phyloP scores from a whole-genome alignment of 2,329 filamentous ascomycete species.

The Neofusicoccum sp. region DNA sequence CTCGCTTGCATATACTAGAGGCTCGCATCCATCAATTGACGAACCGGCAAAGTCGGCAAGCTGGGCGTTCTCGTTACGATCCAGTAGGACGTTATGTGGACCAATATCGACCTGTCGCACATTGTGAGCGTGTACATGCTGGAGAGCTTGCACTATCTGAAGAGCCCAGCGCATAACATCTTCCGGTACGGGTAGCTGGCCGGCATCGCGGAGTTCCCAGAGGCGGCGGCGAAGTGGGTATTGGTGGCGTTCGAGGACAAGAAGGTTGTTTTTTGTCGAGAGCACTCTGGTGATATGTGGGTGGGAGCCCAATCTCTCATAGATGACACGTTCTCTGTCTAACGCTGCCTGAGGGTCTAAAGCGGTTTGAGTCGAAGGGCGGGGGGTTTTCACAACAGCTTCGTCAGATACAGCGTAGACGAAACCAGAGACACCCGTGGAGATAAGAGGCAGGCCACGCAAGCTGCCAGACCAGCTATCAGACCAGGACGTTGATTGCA shows the following conservation, averaged over 20 bases:
- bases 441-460: constrained; percentile 10
- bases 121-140: constrained; percentile 23
- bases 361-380: not conserved
- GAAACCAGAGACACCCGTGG: constrained; percentile 13
- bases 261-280: not conserved
- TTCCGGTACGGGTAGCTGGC: not conserved
- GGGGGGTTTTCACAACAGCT: constrained; percentile 12
- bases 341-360: constrained; percentile 8
- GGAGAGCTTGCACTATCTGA: constrained; percentile 24
- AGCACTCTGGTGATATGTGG: constrained; percentile 15
- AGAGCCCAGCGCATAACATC: constrained; percentile 24
- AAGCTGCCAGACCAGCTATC: not conserved
- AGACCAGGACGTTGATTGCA: not conserved
- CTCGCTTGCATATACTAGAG: constrained; percentile 6
- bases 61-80: constrained; percentile 24
- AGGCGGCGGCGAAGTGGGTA: constrained; percentile 20
- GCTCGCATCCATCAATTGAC: constrained; percentile 26
- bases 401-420: constrained; percentile 17
- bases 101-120: constrained; percentile 27
- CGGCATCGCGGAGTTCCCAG: constrained; percentile 14
- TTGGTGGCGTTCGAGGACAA: constrained; percentile 17
- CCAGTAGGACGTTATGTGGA: constrained; percentile 26
- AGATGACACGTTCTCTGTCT: constrained; percentile 18
- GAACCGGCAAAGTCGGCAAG: constrained; percentile 27
- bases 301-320: constrained; percentile 20